These are phyloP conservation scores for Leccinum pellstonianum DNA, from an alignment of 768 basidiomycete genomes.

Conservation along the genomic window DNA sequence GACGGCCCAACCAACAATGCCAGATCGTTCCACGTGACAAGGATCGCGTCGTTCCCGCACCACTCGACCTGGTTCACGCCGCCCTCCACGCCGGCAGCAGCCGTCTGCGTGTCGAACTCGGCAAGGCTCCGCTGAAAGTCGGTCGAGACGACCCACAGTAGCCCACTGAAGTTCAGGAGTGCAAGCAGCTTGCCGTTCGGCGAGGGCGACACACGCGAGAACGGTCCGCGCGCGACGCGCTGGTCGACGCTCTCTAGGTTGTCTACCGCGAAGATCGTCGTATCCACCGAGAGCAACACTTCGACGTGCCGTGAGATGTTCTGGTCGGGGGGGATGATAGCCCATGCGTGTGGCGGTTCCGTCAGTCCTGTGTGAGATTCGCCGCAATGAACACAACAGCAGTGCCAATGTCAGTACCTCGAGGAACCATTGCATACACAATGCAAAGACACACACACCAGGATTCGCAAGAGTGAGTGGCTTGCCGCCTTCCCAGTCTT, in stretches of 20 bases:
- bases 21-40: constrained; percentile 77
- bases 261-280: constrained; percentile 82
- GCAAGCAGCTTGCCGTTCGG: constrained; percentile 94
- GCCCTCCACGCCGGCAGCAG: constrained; percentile 56
- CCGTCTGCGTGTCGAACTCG: constrained; percentile 73
- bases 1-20: constrained; percentile 90
- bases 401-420: background rate
- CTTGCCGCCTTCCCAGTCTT: constrained; percentile 81
- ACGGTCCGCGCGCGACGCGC: constrained; percentile 84
- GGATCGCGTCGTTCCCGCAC: constrained; percentile 95
- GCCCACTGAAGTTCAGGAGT: constrained; percentile 66
- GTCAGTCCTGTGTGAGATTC: constrained; percentile 51
- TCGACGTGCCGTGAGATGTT: constrained; percentile 90
- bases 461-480: constrained; percentile 72
- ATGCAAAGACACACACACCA: constrained; percentile 50
- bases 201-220: constrained; percentile 82
- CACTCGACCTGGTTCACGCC: constrained; percentile 76
- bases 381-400: background rate
- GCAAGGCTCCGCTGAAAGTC: constrained; percentile 89
- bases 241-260: constrained; percentile 89
- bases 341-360: constrained; percentile 82
- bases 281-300: constrained; percentile 77
- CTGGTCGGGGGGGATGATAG: constrained; percentile 84
- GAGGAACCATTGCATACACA: constrained; percentile 5
- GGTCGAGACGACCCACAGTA: constrained; percentile 91